phyloP scores from a whole-genome alignment of 2,329 filamentous ascomycete species.

The Fusarium oligoseptatum region DNA sequence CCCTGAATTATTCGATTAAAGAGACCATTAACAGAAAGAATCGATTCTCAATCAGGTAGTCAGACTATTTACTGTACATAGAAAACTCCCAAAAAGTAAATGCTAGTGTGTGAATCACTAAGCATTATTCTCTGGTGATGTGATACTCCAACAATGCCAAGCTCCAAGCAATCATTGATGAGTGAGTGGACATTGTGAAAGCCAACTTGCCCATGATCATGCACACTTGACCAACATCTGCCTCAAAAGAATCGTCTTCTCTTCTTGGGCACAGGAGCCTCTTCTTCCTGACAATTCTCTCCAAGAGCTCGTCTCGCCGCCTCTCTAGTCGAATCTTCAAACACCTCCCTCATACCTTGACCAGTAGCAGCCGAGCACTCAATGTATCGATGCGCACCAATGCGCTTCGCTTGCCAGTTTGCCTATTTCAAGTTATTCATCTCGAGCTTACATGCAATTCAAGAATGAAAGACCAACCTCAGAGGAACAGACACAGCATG shows the following conservation, averaged over 20 bases:
- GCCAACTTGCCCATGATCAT: neutral
- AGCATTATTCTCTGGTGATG: neutral
- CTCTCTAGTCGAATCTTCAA: constrained; percentile 46
- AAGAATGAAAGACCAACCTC: constrained; percentile 42
- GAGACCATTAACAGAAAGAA: neutral
- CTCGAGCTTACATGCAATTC: too few relatives aligned
- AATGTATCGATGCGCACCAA: constrained; percentile 48
- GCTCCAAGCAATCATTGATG: neutral
- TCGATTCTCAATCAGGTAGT: neutral
- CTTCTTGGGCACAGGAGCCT: constrained; percentile 26
- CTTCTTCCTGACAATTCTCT: constrained; percentile 5
- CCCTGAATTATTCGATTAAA: neutral
- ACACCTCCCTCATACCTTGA: constrained; percentile 49
- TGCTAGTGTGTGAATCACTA: neutral
- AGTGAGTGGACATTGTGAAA: too few relatives aligned
- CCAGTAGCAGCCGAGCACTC: constrained; percentile 55
- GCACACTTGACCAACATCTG: neutral
- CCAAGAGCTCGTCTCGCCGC: constrained; percentile 39
- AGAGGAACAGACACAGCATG: constrained; percentile 49
- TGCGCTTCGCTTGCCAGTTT: constrained; percentile 48
- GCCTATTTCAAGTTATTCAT: constrained; percentile 41
- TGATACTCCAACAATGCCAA: neutral
- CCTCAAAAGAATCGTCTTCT: constrained; percentile 35
- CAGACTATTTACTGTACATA: neutral
- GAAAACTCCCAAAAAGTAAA: neutral